Evolutionary conservation across 208 protist species (phyloP), one percentile per base, ranked within the genome.

Genomic region (Angomonas ambiguus): DNA sequence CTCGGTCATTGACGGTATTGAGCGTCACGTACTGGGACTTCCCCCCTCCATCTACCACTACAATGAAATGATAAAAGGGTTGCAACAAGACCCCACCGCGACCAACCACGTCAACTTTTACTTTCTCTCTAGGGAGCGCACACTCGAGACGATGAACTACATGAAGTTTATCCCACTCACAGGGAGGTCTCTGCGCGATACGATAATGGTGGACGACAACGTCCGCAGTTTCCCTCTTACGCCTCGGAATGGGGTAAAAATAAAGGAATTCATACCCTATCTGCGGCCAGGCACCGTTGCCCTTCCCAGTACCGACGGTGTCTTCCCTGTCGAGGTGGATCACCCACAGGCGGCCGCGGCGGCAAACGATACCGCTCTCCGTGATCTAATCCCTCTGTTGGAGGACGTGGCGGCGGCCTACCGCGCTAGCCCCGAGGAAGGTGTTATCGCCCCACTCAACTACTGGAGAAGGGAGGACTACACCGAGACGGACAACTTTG

Each of bases 91-190:
- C 11, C 8, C n/a, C 22, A 66, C 67, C 56, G 76, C 72, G 51
- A 88, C 77, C 0, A 79, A 61, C 0, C 74, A 93, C 72, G 83
- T 77, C 18, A 93, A 95, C 67, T 95, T 91, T 73, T 92, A 87
- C 70, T 79, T 82, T 30, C 76, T 95, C 16, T 95, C 86, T 16
- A 79, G 87, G n/a, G 79, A 77, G 27, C 90, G 93, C 59, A 93
- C 90, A 51, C 65, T 95, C 59, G 70, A 87, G 66, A 58, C 72
- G 34, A 67, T 84, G 27, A 66, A 73, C 31, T 92, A 91, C 73
- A 95, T 95, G 90, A 95, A 95, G 62, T 95, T 88, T 62, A 55
- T 95, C 27, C 90, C 90, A n/a, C 84, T 95, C 74, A 67, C 90
- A 5, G 90, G 90, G n/a, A 74, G 90, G 0, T 77, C 82, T 22